Conservation (phyloP, 805 yeast genomes). For the Lipomyces chichibuensis region DNA sequence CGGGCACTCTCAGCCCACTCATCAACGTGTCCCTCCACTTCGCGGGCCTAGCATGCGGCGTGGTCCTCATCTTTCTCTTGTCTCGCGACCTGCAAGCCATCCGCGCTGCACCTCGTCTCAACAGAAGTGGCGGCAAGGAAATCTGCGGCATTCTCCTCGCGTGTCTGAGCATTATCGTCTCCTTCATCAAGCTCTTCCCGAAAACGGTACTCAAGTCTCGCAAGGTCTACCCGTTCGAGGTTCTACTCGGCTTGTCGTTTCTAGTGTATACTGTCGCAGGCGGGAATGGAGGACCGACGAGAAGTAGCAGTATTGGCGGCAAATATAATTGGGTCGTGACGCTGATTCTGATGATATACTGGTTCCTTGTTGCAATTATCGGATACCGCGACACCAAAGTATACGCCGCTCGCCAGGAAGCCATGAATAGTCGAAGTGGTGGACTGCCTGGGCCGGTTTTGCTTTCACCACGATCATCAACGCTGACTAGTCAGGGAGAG, state of each 20-base stretch:
- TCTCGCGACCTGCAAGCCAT: conserved; percentile 7
- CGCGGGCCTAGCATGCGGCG: conserved; percentile 1
- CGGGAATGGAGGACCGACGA: conserved; percentile 5
- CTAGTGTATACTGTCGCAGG: conserved; percentile 12
- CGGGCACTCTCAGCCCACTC: not conserved
- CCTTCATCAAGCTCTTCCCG: conserved; percentile 6
- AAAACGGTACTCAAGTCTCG: conserved; percentile 3
- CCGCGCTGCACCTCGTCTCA: not conserved
- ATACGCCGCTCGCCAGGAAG: not conserved
- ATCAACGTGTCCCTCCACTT: not conserved
- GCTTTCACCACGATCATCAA: not conserved
- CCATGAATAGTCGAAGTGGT: not conserved
- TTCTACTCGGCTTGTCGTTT: conserved; percentile 8
- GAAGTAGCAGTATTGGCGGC: not conserved
- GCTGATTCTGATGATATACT: conserved; percentile 6
- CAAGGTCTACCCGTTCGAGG: conserved; percentile 1
- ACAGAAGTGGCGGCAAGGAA: conserved; percentile 5
- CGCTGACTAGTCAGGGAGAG: not conserved
- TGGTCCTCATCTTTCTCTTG: conserved; percentile 4
- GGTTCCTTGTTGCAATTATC: conserved; percentile 1
- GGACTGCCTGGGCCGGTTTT: not conserved
- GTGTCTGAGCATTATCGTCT: conserved; percentile 6
- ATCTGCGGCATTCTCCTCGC: conserved; percentile 2
- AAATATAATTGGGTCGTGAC: conserved; percentile 10
- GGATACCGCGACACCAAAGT: conserved; percentile 3